phyloP scores from a whole-genome alignment of 305 asterid species.

The Nicotiana rustica region DNA sequence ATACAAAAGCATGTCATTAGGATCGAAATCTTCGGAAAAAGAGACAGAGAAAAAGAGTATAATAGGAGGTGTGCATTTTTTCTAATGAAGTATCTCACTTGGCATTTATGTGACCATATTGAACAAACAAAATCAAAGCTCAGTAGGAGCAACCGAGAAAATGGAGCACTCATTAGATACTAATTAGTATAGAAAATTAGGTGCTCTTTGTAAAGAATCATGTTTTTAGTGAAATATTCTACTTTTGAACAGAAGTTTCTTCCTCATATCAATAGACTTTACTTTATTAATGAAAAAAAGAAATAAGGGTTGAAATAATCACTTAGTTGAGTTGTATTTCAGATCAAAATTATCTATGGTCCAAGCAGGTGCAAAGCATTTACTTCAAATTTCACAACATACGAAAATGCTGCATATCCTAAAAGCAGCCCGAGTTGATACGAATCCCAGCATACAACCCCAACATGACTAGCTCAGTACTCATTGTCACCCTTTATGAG shows the following conservation, averaged over 20 bases:
- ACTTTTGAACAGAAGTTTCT: neutral
- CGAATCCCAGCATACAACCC: conserved; percentile 2
- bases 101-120: neutral
- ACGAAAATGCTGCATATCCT: neutral
- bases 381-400: conserved; percentile 12
- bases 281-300: neutral
- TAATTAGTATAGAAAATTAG: conserved; percentile 23
- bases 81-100: neutral
- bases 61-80: neutral
- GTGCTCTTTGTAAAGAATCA: conserved; percentile 5
- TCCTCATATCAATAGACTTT: neutral
- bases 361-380: neutral
- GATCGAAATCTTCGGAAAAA: neutral
- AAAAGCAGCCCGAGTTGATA: conserved; percentile 2
- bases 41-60: neutral
- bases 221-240: neutral
- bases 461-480: neutral
- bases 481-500: neutral
- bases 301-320: neutral
- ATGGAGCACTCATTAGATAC: conserved; percentile 20
- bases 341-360: neutral
- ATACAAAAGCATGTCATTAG: neutral
- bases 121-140: neutral
- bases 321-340: neutral
- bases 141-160: neutral